Base-by-base conservation (phyloP, 805 yeast species). In the Candida verbasci region DNA sequence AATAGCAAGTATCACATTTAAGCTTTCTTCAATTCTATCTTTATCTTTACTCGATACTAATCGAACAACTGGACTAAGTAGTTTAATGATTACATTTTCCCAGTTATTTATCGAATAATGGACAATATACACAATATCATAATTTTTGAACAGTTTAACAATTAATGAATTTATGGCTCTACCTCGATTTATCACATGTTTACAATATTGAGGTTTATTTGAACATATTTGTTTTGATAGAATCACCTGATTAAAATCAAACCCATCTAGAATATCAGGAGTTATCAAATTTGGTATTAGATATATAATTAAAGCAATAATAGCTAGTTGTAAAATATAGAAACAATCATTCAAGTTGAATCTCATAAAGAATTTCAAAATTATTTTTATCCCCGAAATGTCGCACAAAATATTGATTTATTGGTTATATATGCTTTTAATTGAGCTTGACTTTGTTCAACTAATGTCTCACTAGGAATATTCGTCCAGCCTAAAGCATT, bases 101-200 rank as follows among this genome's bases (percentile, higher is more conserved):
- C 42, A 29, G 16, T 20, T 21, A 21, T 44, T 38, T 24, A 42
- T 31, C 9, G 23, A 15, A 32, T 25, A 20, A 25, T 46, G 51
- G 6, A 53, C 42, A 8, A 50, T 39, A 24, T 52, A 50, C 11
- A 50, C 38, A 11, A 48, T 30, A 4, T 50, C 53, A 30, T 37
- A 45, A n/a, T 41, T 11, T 22, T 36, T 29, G 31, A 50, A 50
- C 9, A 12, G 9, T 6, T 25, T 5, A 7, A 17, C 14, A 7
- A 48, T 47, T 34, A 15, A 25, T 23, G 24, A 23, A 23, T 12
- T 10, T 25, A 7, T 12, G 4, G 6, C 12, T 5, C 6, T 5
- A 12, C 17, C 24, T 9, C 24, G 4, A 7, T 23, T 6, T 23
- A 25, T 6, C 11, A 25, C 28, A 14, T 25, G 4, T 25, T 25